These are phyloP conservation scores for Calycina marina DNA, from an alignment of 2,329 filamentous ascomycete genomes.

Conservation along the genomic window DNA sequence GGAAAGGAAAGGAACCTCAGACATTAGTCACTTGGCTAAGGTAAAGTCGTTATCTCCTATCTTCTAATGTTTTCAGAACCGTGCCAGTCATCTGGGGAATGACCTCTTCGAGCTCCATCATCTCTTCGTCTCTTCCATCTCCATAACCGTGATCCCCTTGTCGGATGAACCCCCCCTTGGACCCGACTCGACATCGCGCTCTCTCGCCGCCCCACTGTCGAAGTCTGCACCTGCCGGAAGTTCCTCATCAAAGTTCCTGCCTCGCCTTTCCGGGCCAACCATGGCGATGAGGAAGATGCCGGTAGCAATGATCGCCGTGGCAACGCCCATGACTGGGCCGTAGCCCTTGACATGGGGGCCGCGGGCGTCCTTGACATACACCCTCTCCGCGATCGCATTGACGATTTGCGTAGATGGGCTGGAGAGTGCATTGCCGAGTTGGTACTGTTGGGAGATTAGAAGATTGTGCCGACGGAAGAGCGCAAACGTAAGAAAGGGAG, in stretches of 20 bases:
- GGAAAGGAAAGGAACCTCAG: too few species aligned
- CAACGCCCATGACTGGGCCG: slow-evolving; percentile 60
- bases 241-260: slow-evolving; percentile 45
- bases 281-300: slow-evolving; percentile 56
- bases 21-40: too few species aligned
- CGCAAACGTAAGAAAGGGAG: too few species aligned
- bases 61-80: too few species aligned
- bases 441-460: too few species aligned
- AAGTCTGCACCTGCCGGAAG: background rate
- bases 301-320: slow-evolving; percentile 59
- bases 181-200: background rate
- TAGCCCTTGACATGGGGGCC: slow-evolving; percentile 53
- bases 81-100: too few species aligned
- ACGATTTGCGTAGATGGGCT: slow-evolving; percentile 61
- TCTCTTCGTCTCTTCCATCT: background rate
- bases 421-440: slow-evolving; percentile 56
- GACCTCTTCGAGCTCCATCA: too few species aligned
- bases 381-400: slow-evolving; percentile 55
- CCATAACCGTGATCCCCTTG: too few species aligned
- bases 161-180: too few species aligned
- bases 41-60: too few species aligned
- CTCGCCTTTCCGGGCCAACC: slow-evolving; percentile 56
- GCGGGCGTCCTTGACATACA: slow-evolving; percentile 35
- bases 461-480: too few species aligned
- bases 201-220: background rate